A percentile compares a stretch with the other conserved stretches of the same genome.
Conservation (phyloP, 345 rosid species). For the Stellera chamaejasme region DNA sequence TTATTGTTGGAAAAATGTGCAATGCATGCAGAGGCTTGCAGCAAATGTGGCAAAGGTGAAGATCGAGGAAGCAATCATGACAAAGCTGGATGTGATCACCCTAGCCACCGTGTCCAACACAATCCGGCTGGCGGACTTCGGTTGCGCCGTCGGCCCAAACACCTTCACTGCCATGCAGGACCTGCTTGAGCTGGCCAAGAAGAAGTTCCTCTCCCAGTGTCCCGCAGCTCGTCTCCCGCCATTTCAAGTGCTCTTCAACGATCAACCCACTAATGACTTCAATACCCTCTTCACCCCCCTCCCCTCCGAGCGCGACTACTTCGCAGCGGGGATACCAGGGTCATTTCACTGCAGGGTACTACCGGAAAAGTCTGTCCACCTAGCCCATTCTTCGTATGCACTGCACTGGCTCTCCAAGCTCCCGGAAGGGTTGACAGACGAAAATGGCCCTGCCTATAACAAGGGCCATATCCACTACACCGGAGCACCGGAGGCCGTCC, state of each 20-base stretch:
- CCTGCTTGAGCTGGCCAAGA: constrained; percentile 24
- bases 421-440: constrained; percentile 23
- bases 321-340: constrained; percentile 35
- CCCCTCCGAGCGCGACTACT: constrained; percentile 21
- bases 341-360: constrained; percentile 36
- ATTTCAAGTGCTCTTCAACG: constrained; percentile 52
- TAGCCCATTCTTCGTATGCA: constrained; percentile 29
- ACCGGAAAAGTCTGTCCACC: constrained; percentile 29
- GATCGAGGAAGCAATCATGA: constrained; percentile 29
- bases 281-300: constrained; percentile 43
- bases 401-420: constrained; percentile 36
- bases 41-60: constrained; percentile 25
- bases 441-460: constrained; percentile 28
- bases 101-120: constrained; percentile 25
- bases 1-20: not conserved
- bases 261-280: constrained; percentile 47
- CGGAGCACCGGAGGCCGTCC: constrained; percentile 21
- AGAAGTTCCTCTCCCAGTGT: constrained; percentile 17
- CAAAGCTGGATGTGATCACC: constrained; percentile 31
- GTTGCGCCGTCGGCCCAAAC: constrained; percentile 70
- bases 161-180: constrained; percentile 35
- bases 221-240: constrained; percentile 8
- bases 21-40: constrained; percentile 29
- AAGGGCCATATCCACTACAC: constrained; percentile 35
- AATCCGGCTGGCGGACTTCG: constrained; percentile 48